Conservation (phyloP, 1,139 yeast species). For the Suhomyces maxii region DNA sequence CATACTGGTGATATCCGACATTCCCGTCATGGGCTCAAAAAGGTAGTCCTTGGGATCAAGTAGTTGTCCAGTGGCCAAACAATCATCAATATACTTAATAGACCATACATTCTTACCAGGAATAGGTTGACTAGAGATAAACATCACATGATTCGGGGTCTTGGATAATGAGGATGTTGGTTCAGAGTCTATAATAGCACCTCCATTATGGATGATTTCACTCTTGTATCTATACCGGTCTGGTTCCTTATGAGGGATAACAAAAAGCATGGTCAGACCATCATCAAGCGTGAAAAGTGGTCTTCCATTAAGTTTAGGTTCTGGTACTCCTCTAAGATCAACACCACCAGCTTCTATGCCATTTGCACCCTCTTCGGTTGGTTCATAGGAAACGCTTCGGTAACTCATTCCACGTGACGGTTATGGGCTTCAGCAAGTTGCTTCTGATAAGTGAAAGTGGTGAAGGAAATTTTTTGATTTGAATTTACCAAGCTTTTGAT, state of each 20-base stretch:
- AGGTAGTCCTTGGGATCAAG: conserved; percentile 8
- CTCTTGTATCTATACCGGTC: conserved; percentile 21
- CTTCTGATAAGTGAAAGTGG: too few relatives aligned
- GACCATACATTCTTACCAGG: conserved; percentile 12
- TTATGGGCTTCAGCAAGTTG: too few relatives aligned
- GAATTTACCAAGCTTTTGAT: background rate
- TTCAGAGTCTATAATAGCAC: conserved; percentile 26
- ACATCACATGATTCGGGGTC: conserved; percentile 8
- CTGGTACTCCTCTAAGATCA: background rate
- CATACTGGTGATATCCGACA: too few relatives aligned
- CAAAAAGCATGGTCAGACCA: conserved; percentile 22
- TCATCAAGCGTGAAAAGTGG: conserved; percentile 12
- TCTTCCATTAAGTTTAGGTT: background rate
- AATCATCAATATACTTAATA: conserved; percentile 14
- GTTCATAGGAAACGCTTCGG: conserved; percentile 11
- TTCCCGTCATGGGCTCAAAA: background rate
- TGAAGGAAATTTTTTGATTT: too few relatives aligned
- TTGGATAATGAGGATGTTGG: conserved; percentile 12
- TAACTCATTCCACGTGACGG: conserved; percentile 9
- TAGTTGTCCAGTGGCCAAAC: conserved; percentile 11
- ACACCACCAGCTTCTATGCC: background rate
- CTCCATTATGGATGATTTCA: conserved; percentile 34
- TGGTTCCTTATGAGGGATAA: conserved; percentile 25
- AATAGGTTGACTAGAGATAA: conserved; percentile 12
- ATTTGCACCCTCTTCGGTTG: conserved; percentile 7